Conservation (phyloP, 2,329 filamentous ascomycete species). For the Pseudocercospora fuligena region DNA sequence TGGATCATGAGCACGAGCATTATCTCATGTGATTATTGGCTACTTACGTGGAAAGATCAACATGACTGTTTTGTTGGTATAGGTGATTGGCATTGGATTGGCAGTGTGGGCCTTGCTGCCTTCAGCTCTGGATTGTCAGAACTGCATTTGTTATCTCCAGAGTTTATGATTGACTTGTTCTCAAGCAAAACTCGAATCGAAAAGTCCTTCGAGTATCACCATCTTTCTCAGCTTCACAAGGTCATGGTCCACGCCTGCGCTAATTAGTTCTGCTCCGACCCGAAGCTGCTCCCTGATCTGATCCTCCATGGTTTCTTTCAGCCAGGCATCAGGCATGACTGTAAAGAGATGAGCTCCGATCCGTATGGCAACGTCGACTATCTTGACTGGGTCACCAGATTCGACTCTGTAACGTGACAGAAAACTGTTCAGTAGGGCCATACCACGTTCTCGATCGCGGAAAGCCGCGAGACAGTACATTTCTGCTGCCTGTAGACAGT, state of each 20-base stretch:
- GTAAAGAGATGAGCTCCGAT: conserved; percentile 27
- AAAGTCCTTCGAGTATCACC: neutral
- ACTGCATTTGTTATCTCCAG: neutral
- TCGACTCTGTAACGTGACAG: conserved; percentile 13
- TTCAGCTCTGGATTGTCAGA: neutral
- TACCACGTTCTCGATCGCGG: conserved; percentile 7
- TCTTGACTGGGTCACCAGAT: neutral
- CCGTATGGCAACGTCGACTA: conserved; percentile 23
- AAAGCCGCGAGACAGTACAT: conserved; percentile 27
- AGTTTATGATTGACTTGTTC: neutral
- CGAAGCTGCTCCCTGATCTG: conserved; percentile 5
- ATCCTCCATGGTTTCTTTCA: neutral
- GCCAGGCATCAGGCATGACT: neutral
- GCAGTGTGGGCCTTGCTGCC: neutral
- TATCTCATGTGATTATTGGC: neutral
- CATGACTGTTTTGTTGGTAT: neutral
- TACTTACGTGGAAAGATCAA: neutral
- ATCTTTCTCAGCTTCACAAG: neutral
- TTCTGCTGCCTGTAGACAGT: conserved; percentile 17
- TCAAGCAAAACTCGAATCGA: neutral
- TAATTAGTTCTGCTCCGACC: neutral
- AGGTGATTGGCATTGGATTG: neutral
- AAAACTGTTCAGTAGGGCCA: conserved; percentile 17
- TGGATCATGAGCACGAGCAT: neutral
- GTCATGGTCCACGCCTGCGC: neutral